Evolutionary conservation across 2,329 filamentous ascomycete species (phyloP).

Genomic region (Pseudogymnoascus sp.): DNA sequence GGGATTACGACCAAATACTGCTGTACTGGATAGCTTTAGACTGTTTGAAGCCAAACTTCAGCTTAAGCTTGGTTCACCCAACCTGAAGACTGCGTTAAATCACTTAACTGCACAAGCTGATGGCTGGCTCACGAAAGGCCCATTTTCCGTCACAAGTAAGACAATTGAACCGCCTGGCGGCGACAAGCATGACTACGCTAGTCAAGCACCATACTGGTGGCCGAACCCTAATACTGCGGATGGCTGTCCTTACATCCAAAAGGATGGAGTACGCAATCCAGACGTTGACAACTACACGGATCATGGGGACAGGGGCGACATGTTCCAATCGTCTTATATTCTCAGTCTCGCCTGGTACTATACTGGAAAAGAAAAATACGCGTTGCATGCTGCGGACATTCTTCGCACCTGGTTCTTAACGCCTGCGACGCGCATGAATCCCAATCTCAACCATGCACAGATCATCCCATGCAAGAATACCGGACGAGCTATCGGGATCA

Average conservation of each 20-base stretch:
- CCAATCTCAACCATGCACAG: slow-evolving; percentile 24
- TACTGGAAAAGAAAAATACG: slow-evolving; percentile 22
- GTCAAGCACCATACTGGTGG: slow-evolving; percentile 25
- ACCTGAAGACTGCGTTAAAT: background rate
- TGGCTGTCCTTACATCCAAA: slow-evolving; percentile 24
- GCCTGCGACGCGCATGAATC: slow-evolving; percentile 23
- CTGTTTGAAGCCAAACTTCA: slow-evolving; percentile 11
- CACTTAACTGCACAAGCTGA: slow-evolving; percentile 11
- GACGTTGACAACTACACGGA: slow-evolving; percentile 20
- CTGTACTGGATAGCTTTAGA: slow-evolving; percentile 10
- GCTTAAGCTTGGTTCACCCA: background rate
- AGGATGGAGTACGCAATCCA: slow-evolving; percentile 25
- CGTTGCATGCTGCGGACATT: slow-evolving; percentile 21
- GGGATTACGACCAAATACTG: slow-evolving; percentile 1
- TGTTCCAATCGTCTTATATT: slow-evolving; percentile 24
- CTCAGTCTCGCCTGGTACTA: slow-evolving; percentile 27
- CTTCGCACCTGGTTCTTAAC: slow-evolving; percentile 26
- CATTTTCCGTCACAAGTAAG: slow-evolving; percentile 25
- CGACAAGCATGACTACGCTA: slow-evolving; percentile 22
- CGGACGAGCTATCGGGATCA: slow-evolving; percentile 13
- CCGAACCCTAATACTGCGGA: slow-evolving; percentile 18
- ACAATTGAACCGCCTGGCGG: slow-evolving; percentile 18
- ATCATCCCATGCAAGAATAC: slow-evolving; percentile 17
- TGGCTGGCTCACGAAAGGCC: slow-evolving; percentile 23
- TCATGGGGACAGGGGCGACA: slow-evolving; percentile 19